Conservation (phyloP, 2,329 filamentous ascomycete species). For the Seiridium cupressi region DNA sequence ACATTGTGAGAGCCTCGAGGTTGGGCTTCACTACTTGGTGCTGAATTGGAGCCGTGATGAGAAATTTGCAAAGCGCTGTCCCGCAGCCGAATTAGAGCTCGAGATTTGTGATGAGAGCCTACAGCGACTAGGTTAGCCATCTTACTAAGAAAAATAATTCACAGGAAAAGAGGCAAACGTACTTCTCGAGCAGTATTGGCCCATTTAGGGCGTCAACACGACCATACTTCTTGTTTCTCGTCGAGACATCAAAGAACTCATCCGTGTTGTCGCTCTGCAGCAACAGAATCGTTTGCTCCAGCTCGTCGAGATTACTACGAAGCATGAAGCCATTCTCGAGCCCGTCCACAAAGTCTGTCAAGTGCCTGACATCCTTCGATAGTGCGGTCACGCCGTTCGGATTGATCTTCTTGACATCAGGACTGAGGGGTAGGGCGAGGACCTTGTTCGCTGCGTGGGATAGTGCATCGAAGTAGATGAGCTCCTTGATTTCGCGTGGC, state of each 20-base stretch:
- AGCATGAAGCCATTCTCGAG: constrained; percentile 85
- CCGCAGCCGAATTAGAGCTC: constrained; percentile 50
- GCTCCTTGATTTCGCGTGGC: constrained; percentile 93
- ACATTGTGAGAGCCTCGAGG: background rate
- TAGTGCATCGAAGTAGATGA: constrained; percentile 96
- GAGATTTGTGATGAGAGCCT: constrained; percentile 66
- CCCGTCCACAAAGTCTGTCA: constrained; percentile 81
- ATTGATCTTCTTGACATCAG: constrained; percentile 82
- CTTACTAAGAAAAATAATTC: background rate
- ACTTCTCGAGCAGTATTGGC: constrained; percentile 89
- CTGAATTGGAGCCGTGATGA: constrained; percentile 74
- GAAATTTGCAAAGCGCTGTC: constrained; percentile 67
- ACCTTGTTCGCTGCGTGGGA: constrained; percentile 88
- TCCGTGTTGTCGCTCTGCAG: constrained; percentile 90
- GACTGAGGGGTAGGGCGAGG: constrained; percentile 72
- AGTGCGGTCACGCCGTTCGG: constrained; percentile 80
- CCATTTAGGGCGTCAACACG: constrained; percentile 90
- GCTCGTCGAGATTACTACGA: constrained; percentile 83
- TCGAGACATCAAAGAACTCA: constrained; percentile 92
- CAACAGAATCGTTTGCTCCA: constrained; percentile 87
- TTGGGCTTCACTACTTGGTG: constrained; percentile 40
- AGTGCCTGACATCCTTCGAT: constrained; percentile 77
- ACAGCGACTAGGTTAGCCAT: background rate
- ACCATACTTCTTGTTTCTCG: constrained; percentile 88
- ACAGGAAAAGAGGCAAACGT: constrained; percentile 25